These are phyloP conservation scores for Lactarius sp. DNA, from an alignment of 768 basidiomycete species.

Conservation along the genomic window DNA sequence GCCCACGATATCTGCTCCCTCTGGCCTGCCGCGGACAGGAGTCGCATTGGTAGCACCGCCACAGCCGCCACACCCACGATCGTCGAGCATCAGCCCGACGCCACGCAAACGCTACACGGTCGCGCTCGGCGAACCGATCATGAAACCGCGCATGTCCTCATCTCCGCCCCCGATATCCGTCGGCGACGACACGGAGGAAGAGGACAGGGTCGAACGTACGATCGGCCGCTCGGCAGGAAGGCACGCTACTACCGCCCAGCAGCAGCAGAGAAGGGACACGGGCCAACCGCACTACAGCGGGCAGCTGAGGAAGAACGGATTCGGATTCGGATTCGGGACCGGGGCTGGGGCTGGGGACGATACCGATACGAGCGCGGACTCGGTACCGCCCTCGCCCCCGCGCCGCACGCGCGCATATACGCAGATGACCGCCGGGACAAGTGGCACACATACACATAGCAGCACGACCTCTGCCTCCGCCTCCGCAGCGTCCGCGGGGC, in stretches of 20 bases:
- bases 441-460: background rate
- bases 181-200: slow-evolving; percentile 27
- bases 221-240: slow-evolving; percentile 58
- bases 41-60: slow-evolving; percentile 11
- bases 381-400: background rate
- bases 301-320: slow-evolving; percentile 24
- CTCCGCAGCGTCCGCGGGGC: background rate
- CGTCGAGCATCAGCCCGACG: slow-evolving; percentile 60
- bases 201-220: slow-evolving; percentile 40
- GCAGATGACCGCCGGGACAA: background rate
- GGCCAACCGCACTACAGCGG: slow-evolving; percentile 33
- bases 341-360: slow-evolving; percentile 18
- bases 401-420: slow-evolving; percentile 6
- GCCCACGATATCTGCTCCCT: slow-evolving; percentile 17
- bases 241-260: slow-evolving; percentile 6
- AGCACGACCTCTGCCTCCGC: background rate
- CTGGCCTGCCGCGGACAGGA: slow-evolving; percentile 12
- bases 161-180: slow-evolving; percentile 26
- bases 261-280: background rate
- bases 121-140: slow-evolving; percentile 71
- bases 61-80: slow-evolving; percentile 47
- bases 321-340: slow-evolving; percentile 21
- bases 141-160: slow-evolving; percentile 29
- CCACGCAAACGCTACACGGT: slow-evolving; percentile 80
- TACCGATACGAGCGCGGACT: slow-evolving; percentile 16